Percentiles rank a stretch among this genome's conserved stretches.
These are phyloP conservation scores for Penicillium angulare DNA, from an alignment of 495 filamentous ascomycete species.

Conservation along the genomic window DNA sequence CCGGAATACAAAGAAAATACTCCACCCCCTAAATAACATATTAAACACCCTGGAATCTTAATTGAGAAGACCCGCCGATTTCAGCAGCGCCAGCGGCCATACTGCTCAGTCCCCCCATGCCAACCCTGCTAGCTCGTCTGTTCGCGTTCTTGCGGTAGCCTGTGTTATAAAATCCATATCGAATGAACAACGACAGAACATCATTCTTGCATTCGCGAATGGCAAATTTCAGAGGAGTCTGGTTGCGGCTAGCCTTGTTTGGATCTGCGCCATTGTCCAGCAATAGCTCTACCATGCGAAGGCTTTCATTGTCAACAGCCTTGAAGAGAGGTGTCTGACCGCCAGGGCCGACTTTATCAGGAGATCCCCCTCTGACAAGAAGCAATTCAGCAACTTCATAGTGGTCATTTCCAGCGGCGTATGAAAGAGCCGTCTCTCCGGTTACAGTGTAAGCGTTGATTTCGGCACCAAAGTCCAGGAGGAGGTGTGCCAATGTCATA, in stretches of 20 bases:
- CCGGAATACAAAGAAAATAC: too few relatives aligned
- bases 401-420: constrained; percentile 36
- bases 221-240: neutral
- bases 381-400: constrained; percentile 36
- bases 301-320: constrained; percentile 6
- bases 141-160: neutral
- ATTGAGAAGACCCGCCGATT: too few relatives aligned
- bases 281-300: neutral
- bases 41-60: too few relatives aligned
- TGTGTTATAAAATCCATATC: neutral
- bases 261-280: constrained; percentile 2
- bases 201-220: constrained; percentile 1
- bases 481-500: constrained; percentile 28
- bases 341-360: constrained; percentile 18
- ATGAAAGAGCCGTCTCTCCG: constrained; percentile 38
- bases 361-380: constrained; percentile 28
- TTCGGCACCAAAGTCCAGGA: constrained; percentile 41
- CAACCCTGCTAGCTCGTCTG: neutral
- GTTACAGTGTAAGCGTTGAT: constrained; percentile 34
- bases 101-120: neutral
- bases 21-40: too few relatives aligned
- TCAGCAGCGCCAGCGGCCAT: neutral
- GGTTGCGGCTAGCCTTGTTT: neutral
- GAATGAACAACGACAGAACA: constrained; percentile 10
- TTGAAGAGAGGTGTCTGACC: constrained; percentile 14